phyloP scores from a whole-genome alignment of 345 rosid genomes.

The Lenwebbia sp. region DNA sequence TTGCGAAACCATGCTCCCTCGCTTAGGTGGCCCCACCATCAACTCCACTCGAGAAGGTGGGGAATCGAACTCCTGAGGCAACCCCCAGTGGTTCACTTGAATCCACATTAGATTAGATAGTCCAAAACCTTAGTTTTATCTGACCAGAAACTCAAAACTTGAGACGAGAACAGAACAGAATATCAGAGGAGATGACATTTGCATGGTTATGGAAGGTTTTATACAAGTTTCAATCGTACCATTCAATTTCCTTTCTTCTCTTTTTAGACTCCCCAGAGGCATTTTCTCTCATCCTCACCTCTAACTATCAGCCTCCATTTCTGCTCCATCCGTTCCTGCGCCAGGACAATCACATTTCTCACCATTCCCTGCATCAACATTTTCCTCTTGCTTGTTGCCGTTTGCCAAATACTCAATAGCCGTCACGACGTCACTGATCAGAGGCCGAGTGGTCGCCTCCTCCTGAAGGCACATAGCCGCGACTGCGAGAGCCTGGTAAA shows the following conservation, averaged over 20 bases:
- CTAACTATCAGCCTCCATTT: neutral
- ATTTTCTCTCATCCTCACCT: neutral
- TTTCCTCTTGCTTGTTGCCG: neutral
- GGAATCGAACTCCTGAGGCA: no score
- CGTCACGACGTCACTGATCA: conserved; percentile 42
- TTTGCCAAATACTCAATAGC: conserved; percentile 30
- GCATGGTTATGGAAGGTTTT: neutral
- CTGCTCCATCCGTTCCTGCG: neutral
- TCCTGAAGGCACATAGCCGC: conserved; percentile 53
- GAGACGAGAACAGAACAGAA: neutral
- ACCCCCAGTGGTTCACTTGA: neutral
- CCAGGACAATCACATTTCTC: neutral
- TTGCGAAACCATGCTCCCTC: no score
- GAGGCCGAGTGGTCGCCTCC: conserved; percentile 30
- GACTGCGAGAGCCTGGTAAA: conserved; percentile 41
- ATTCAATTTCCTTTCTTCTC: neutral
- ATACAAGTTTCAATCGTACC: neutral
- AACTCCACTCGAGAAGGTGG: no score
- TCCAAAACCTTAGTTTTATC: neutral
- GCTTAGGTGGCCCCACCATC: no score
- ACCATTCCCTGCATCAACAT: neutral
- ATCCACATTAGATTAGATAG: neutral
- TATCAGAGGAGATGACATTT: neutral
- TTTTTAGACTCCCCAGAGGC: neutral
- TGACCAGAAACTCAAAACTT: neutral